Evolutionary conservation across 352 stramenopile genomes (phyloP).

Genomic region (Globisporangium nodosum): DNA sequence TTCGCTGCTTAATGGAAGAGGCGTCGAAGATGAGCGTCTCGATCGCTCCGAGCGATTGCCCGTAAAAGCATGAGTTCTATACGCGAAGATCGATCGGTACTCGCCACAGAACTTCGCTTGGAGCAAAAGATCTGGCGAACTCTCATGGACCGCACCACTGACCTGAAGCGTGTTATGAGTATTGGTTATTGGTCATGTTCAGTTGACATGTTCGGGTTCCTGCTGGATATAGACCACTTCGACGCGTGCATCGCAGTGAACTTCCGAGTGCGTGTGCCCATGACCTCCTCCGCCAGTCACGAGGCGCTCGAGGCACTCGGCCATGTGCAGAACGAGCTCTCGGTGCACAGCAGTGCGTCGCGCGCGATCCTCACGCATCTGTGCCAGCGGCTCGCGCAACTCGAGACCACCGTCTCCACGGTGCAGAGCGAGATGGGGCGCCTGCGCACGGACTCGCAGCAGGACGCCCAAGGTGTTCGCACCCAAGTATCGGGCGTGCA

Average conservation of each 20-base stretch:
- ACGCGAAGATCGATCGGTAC: too few relatives aligned
- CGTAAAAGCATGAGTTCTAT: too few relatives aligned
- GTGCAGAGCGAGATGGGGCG: conserved; percentile 36
- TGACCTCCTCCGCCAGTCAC: background rate
- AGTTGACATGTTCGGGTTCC: background rate
- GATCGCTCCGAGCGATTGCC: too few relatives aligned
- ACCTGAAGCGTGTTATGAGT: too few relatives aligned
- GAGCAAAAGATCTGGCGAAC: too few relatives aligned
- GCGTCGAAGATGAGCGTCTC: too few relatives aligned
- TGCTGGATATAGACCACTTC: background rate
- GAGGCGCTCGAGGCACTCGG: conserved; percentile 25
- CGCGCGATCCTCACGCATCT: conserved; percentile 60
- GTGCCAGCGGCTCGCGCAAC: conserved; percentile 43
- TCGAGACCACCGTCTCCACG: conserved; percentile 41
- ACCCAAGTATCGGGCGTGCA: conserved; percentile 41
- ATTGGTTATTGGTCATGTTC: too few relatives aligned
- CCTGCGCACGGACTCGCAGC: conserved; percentile 30
- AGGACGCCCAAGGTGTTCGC: conserved; percentile 37
- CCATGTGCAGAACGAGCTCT: conserved; percentile 45
- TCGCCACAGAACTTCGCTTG: too few relatives aligned
- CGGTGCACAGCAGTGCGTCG: conserved; percentile 42
- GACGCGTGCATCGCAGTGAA: too few relatives aligned
- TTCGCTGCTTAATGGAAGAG: too few relatives aligned
- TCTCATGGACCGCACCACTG: too few relatives aligned
- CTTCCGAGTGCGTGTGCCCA: background rate